Base-by-base conservation (phyloP, 148 eudicot species). In the Camellia sinensis region DNA sequence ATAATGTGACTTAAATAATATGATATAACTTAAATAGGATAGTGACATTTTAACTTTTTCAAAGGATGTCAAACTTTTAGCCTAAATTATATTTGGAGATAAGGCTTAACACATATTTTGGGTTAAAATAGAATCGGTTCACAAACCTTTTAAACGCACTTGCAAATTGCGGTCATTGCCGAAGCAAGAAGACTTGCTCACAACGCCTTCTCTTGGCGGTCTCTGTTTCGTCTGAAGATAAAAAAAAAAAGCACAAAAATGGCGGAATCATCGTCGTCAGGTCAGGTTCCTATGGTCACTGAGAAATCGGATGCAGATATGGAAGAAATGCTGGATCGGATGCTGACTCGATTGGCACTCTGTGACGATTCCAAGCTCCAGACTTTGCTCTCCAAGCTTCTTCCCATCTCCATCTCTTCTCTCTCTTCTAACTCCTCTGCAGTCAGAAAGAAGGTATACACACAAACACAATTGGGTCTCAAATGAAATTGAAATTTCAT, bases 341-440 rank as follows among this genome's bases (percentile, higher is more conserved):
- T 96, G 97, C 82, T 93, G 14, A 93, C 99, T 44, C 90, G 91
- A 5, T 83, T 96, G 54, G 99, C 99, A 0, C 92, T 96, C 3
- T 96, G 97, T 76, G 99, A 94, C 48, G 97, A 93, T 80, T 86
- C 92, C 22, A 93, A 90, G 64, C 95, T 95, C 46, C 80, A 92
- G 81, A 84, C 41, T 90, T 90, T 95, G 87, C 95, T 95, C 80
- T 84, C 87, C 81, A 91, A 79, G 85, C 87, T 95, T 83, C 97
- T 93, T 71, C 99, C 99, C 59, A 88, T 90, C 62, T 86, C 94
- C 66, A 89, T 93, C 62, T 88, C 97, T 43, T 86, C 89, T 45
- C 98, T 95, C 78, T 86, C 92, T 8, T 80, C 92, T 79, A 70
- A 67, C 50, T 89, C 99, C 17, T 12, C 88, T 41, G 67, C 88